Percentiles rank a stretch among this genome's conserved stretches.
These are phyloP conservation scores for Mallotus japonicus DNA, from an alignment of 441 rosid genomes.

Conservation along the genomic window DNA sequence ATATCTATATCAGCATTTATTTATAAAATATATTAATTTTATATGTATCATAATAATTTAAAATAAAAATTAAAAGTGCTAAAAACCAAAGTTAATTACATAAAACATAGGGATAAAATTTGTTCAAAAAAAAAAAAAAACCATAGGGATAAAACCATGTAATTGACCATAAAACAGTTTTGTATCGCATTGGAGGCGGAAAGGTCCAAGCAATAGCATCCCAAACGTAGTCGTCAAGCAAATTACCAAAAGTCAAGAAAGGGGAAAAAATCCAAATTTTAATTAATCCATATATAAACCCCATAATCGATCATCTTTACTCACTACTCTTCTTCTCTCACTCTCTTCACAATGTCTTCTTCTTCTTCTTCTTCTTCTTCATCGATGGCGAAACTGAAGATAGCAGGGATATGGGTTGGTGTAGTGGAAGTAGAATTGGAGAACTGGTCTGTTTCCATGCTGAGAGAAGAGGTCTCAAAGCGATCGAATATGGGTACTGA, in stretches of 20 bases:
- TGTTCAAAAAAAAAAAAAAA: no score
- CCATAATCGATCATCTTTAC: background rate
- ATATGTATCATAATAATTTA: no score
- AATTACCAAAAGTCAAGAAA: background rate
- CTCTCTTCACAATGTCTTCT: background rate
- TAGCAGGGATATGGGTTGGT: slow-evolving; percentile 84
- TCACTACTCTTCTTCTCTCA: background rate
- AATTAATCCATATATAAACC: background rate
- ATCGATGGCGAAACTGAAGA: slow-evolving; percentile 65
- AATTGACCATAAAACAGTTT: no score
- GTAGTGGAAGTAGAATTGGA: slow-evolving; percentile 70
- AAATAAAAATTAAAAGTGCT: no score
- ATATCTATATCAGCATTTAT: no score
- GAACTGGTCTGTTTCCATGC: slow-evolving; percentile 64
- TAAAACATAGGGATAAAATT: no score
- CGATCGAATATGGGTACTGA: slow-evolving; percentile 50
- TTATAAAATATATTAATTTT: no score
- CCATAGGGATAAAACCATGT: no score
- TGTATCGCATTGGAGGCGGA: background rate
- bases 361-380: no score
- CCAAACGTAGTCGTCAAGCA: background rate
- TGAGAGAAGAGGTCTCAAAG: slow-evolving; percentile 70
- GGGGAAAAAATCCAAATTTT: background rate
- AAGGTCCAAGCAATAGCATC: background rate
- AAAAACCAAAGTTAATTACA: no score